Percentiles rank a stretch among this genome's conserved stretches.
These are phyloP conservation scores for Lenwebbia sp. DNA, from an alignment of 345 rosid genomes.

Conservation along the genomic window DNA sequence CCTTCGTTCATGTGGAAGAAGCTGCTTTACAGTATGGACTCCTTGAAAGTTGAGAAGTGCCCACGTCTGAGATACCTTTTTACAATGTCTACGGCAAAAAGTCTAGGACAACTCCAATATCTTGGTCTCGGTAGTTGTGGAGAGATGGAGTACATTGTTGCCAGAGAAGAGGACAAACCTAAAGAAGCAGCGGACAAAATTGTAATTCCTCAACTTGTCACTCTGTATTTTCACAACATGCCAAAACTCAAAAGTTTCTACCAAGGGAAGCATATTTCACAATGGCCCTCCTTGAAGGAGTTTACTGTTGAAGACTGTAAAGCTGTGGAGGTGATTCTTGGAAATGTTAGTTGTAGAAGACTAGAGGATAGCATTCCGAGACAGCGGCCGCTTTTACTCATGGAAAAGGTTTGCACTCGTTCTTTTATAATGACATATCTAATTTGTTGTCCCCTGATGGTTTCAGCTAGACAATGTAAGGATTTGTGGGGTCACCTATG, in stretches of 20 bases:
- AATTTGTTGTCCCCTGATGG: accelerated
- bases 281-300: neutral
- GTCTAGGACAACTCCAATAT: neutral
- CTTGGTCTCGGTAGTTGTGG: neutral
- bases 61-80: neutral
- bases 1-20: neutral
- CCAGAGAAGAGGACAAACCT: neutral
- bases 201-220: neutral
- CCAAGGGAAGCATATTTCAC: neutral
- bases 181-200: accelerated
- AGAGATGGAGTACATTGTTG: neutral
- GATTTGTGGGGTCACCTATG: accelerated
- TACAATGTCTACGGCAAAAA: neutral
- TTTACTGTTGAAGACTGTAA: neutral
- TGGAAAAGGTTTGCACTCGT: neutral
- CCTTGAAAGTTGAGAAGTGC: neutral
- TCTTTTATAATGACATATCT: accelerated
- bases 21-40: neutral
- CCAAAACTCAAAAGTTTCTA: neutral
- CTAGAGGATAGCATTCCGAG: accelerated
- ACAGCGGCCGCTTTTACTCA: accelerated
- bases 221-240: neutral
- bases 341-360: neutral
- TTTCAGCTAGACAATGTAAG: neutral
- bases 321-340: neutral